Evolutionary conservation across 148 eudicot genomes (phyloP), one percentile per base, ranked within the genome.

Genomic region (Rhododendron vialii): DNA sequence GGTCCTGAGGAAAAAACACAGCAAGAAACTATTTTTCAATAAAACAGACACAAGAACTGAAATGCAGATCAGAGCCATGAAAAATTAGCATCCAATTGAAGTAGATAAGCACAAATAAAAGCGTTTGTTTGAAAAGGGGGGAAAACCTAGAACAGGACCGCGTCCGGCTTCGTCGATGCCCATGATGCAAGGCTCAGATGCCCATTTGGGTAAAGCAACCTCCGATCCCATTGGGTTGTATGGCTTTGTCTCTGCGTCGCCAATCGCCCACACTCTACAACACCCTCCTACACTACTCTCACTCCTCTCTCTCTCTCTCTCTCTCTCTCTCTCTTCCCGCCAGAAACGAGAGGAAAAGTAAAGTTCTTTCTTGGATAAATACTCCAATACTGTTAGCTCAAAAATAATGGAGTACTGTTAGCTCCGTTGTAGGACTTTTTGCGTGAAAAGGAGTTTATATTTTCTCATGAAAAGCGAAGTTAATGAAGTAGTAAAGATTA

Each of bases 151-250:
- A 87, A 95, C 99, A 78, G 99, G 99, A 86, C 99, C 99, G 71
- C 99, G 93, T 38, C 99, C 99, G 88, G 99, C 99, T 92, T 97
- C 99, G 83, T 97, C 99, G 86, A 97, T 96, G 65, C 99, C 99
- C 98, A 97, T 93, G 6, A 97, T 92, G 90, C 98, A 97, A 67
- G 98, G 95, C 87, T 91, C 89, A 28, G 90, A 87, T 75, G 95
- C 98, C 99, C 99, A 95, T 83, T 91, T 88, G 33, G 94, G 94
- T 45, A 89, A 22, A 55, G 43, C 28, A 24, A 78, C 88, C 35
- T 89, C 93, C 11, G 91, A 80, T 26, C 88, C 93, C 98, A 91
- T 87, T 78, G 13, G 1, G 90, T 85, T 78, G 13, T 61, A 30
- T 22, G 35, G 10, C 75, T 63, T 48, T 28, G 45, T 24, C 76